phyloP scores from a whole-genome alignment of 164 flowering plant species.

The Liquidambar formosana region DNA sequence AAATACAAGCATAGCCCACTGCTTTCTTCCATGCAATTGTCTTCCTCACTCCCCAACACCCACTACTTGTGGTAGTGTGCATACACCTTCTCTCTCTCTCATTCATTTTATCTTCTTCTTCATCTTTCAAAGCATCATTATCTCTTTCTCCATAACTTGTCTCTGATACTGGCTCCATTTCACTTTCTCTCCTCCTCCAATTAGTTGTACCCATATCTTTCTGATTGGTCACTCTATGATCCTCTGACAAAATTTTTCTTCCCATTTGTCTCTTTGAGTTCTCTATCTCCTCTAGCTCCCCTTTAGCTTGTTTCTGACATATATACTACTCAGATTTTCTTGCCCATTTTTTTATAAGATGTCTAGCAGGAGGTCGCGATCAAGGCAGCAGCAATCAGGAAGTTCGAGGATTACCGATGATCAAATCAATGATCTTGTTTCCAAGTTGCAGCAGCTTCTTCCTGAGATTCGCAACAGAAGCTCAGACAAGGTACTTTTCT shows the following conservation, averaged over 20 bases:
- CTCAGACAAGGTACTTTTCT: constrained; percentile 38
- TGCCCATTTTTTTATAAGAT: too few relatives aligned
- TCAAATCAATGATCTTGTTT: constrained; percentile 48
- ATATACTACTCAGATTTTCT: too few relatives aligned
- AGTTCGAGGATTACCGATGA: constrained; percentile 43
- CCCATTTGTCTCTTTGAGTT: not conserved
- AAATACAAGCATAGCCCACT: constrained; percentile 26
- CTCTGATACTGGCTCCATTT: constrained; percentile 2
- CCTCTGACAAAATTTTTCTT: not conserved
- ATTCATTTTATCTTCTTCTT: not conserved
- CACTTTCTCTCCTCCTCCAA: not conserved
- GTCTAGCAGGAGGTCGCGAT: constrained; percentile 50
- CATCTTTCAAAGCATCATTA: constrained; percentile 3
- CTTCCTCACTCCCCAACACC: constrained; percentile 21
- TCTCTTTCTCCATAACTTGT: constrained; percentile 19
- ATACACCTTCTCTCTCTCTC: constrained; percentile 12
- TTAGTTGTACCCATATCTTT: not conserved
- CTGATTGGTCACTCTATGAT: not conserved
- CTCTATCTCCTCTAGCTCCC: not conserved
- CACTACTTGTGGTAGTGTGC: constrained; percentile 21
- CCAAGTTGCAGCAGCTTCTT: constrained; percentile 46
- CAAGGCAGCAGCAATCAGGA: constrained; percentile 32
- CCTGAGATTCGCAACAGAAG: constrained; percentile 41
- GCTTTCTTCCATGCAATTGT: constrained; percentile 43
- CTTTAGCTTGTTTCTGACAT: too few relatives aligned